Evolutionary conservation across 495 filamentous ascomycete genomes (phyloP), one percentile per base, ranked within the genome.

Genomic region (Symbiotaphrina buchneri): DNA sequence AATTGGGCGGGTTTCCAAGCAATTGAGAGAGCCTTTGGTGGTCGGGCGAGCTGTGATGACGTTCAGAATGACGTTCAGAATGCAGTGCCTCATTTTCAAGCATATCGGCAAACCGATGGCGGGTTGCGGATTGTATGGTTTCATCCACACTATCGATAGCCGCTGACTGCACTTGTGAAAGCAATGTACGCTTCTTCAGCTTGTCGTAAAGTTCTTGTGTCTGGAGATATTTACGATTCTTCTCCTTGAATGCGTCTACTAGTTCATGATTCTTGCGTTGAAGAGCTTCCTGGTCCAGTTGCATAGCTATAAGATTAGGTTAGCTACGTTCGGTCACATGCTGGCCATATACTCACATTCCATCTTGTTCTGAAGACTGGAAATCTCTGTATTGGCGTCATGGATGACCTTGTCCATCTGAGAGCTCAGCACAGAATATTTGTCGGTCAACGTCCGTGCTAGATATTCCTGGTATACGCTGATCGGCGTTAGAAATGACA

Each of bases 381-480:
- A 53, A 32, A 94, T 80, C 45, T 87, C 73, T 0, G 70, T 51
- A 44, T 91, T 91, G 15, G 80, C 78, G 41, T 91, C 73, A 38
- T 71, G 63, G 34, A 85, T 71, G 3, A 90, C 51, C 39, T 80
- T 78, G 42, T 93, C 77, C 43, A 83, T 61, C 31, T 92, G 69
- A 0, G 55, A 52, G 37, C 65, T 78, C 3, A 93, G 52, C 13
- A 43, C 57, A 8, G 58, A 49, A 37, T 79, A 82, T 47, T 80
- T 84, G 14, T 87, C 78, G 0, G 70, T 68, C 31, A 90, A 53
- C 8, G 59, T 67, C 45, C 76, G 75, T 18, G 64, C 70, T 1
- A 82, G 52, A 41, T 68, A 71, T 39, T 81, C 76, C 41, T 93
- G 82, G 42, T 83, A 92, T 37, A 79, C 59, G 28, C 83, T 91